These are phyloP conservation scores for Colletotrichum simmondsii DNA, from an alignment of 2,329 filamentous ascomycete genomes.

Conservation along the genomic window DNA sequence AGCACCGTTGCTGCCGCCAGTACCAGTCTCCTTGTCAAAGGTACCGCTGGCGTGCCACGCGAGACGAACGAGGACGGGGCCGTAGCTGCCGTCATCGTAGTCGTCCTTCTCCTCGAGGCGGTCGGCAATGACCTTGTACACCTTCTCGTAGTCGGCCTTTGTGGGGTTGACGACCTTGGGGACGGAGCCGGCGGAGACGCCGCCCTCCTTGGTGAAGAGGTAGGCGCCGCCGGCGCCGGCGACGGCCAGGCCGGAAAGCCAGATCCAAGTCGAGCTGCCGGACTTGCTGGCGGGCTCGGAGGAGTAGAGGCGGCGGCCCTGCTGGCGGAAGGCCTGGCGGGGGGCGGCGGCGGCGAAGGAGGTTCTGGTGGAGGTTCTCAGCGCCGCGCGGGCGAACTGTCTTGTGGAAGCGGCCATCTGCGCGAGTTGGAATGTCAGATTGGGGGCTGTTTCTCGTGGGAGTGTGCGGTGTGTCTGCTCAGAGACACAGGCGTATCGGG, in stretches of 20 bases:
- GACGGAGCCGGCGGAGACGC: constrained; percentile 56
- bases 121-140: constrained; percentile 88
- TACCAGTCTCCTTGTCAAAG: constrained; percentile 87
- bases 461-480: neutral
- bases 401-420: constrained; percentile 39
- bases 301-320: constrained; percentile 83
- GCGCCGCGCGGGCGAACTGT: constrained; percentile 66
- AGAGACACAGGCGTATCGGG: neutral
- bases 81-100: constrained; percentile 97
- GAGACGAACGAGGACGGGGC: constrained; percentile 88
- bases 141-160: constrained; percentile 92
- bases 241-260: constrained; percentile 68
- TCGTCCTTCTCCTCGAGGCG: constrained; percentile 89
- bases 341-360: constrained; percentile 68
- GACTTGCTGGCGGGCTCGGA: constrained; percentile 68
- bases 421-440: neutral
- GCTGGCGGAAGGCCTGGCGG: constrained; percentile 77
- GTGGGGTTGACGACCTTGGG: constrained; percentile 72
- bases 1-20: constrained; percentile 94
- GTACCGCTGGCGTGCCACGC: constrained; percentile 96
- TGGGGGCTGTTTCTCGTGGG: neutral
- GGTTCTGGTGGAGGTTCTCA: constrained; percentile 68
- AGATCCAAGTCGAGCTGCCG: constrained; percentile 61
- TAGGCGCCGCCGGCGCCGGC: constrained; percentile 72
- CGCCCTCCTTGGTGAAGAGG: constrained; percentile 72